These are phyloP conservation scores for Solanum rostratum DNA, from an alignment of 257 asterid species.

Conservation along the genomic window DNA sequence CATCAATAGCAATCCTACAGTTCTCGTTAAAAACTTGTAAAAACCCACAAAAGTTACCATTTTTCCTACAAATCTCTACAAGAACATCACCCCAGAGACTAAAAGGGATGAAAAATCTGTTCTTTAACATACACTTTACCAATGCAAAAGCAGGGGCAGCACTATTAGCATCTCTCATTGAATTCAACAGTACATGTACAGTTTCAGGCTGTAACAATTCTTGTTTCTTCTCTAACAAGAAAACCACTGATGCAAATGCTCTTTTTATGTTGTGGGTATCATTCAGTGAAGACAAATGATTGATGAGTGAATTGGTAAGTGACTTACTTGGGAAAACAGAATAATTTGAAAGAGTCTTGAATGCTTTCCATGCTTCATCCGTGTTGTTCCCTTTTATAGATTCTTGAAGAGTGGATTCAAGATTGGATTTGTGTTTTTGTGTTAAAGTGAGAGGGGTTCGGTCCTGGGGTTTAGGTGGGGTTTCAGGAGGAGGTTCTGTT, in stretches of 20 bases:
- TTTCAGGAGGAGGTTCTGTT: conserved; percentile 3
- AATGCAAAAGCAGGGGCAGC: conserved; percentile 83
- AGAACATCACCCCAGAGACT: conserved; percentile 59
- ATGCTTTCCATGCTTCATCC: conserved; percentile 95
- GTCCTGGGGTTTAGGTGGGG: conserved; percentile 14
- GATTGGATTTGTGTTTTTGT: conserved; percentile 33
- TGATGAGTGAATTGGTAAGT: conserved; percentile 54
- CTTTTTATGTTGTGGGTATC: conserved; percentile 74
- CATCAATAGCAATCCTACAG: conserved; percentile 66
- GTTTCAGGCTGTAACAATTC: conserved; percentile 43
- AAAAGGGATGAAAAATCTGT: conserved; percentile 79
- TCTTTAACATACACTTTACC: conserved; percentile 71
- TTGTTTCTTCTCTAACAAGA: conserved; percentile 65
- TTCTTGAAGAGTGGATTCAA: conserved; percentile 36
- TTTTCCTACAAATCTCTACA: conserved; percentile 52
- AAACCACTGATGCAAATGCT: conserved; percentile 70
- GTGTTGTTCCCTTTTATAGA: conserved; percentile 43
- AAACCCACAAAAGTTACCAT: conserved; percentile 55
- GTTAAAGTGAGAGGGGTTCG: conserved; percentile 24
- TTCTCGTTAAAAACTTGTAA: conserved; percentile 55
- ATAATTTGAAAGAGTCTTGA: conserved; percentile 56
- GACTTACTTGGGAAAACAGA: conserved; percentile 64
- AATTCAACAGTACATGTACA: conserved; percentile 44
- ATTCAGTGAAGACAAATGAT: conserved; percentile 44
- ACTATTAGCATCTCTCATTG: conserved; percentile 48